phyloP scores from a whole-genome alignment of 2,329 filamentous ascomycete species.

The Xylariaceae sp. region DNA sequence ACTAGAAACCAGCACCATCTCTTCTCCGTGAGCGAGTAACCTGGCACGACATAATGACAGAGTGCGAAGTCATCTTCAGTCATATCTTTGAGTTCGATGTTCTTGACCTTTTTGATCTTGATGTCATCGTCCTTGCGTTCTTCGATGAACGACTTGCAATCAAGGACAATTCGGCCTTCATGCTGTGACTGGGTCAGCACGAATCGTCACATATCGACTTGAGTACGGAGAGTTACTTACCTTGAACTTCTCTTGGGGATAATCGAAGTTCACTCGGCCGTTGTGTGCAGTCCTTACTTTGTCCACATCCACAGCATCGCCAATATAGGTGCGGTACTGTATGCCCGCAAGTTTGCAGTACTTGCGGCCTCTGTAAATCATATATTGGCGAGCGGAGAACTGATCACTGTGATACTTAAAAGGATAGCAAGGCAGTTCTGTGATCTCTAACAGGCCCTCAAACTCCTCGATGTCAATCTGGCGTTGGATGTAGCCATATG shows the following conservation, averaged over 20 bases:
- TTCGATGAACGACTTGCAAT: conserved; percentile 5
- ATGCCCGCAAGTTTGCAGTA: conserved; percentile 6
- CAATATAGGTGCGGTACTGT: conserved; percentile 4
- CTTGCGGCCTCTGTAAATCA: conserved; percentile 4
- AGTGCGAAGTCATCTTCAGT: conserved; percentile 4
- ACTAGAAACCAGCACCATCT: conserved; percentile 8
- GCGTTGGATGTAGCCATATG: conserved; percentile 2
- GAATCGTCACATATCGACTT: background rate
- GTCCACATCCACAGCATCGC: conserved; percentile 3
- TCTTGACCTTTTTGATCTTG: conserved; percentile 1
- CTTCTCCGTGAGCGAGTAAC: conserved; percentile 8
- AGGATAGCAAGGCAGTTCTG: background rate
- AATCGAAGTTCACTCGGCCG: conserved; percentile 2
- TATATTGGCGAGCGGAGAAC: background rate
- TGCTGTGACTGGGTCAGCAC: background rate
- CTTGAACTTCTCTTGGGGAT: conserved; percentile 1
- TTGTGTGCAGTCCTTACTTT: conserved; percentile 1
- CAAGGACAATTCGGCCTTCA: conserved; percentile 5
- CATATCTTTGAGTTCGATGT: background rate
- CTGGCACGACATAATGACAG: conserved; percentile 4
- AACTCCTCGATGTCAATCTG: background rate
- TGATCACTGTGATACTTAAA: conserved; percentile 4
- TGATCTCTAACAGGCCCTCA: conserved; percentile 2
- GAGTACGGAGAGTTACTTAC: background rate
- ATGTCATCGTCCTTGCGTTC: conserved; percentile 5